Percentiles rank a stretch among this genome's conserved stretches.
Conservation (phyloP, 345 rosid genomes). For the Brassica incana region DNA sequence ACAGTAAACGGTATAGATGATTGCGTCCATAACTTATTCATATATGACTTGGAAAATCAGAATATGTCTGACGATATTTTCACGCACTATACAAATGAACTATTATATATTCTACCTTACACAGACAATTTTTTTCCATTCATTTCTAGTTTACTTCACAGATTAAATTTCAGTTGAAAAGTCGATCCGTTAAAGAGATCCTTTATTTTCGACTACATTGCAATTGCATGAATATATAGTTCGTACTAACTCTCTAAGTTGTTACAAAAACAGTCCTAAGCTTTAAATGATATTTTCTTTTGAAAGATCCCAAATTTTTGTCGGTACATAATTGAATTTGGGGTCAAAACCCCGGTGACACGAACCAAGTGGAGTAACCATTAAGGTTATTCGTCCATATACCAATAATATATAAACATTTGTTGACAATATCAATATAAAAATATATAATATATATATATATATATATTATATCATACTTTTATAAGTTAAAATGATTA, state of each 20-base stretch:
- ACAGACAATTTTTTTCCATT: not conserved
- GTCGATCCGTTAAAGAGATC: not conserved
- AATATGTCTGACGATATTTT: conserved; percentile 13
- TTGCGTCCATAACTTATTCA: not conserved
- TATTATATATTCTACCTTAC: not conserved
- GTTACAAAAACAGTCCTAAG: not conserved
- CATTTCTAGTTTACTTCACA: not conserved
- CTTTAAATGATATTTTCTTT: not conserved
- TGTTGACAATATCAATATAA: not conserved
- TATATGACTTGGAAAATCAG: not conserved
- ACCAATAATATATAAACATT: not conserved
- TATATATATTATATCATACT: not conserved
- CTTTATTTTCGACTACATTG: not conserved
- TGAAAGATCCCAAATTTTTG: not conserved
- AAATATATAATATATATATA: not conserved
- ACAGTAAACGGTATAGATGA: conserved; percentile 9
- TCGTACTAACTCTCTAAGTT: not conserved
- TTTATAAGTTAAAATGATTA: not conserved
- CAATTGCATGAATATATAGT: not conserved
- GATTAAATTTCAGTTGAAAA: not conserved
- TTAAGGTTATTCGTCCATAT: not conserved
- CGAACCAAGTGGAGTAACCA: not conserved
- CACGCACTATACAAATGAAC: not conserved
- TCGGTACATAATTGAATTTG: not conserved
- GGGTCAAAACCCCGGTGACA: not conserved